Base-by-base conservation (phyloP, 768 basidiomycete species). In the Sutorius australiensis region DNA sequence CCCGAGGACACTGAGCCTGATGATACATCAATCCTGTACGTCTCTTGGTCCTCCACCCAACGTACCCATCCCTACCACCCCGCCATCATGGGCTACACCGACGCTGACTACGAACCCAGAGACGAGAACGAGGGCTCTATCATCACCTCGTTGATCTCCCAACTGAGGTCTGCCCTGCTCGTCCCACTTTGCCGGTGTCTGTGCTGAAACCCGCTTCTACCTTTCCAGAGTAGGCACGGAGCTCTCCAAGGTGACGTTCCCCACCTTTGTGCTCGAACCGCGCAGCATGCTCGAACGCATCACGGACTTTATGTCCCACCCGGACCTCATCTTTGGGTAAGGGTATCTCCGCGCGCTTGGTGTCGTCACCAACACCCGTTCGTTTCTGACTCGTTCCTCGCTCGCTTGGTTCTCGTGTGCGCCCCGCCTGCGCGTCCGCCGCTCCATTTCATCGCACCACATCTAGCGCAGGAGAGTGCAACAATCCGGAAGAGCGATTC, bases 271-370 rank as follows among this genome's bases (percentile, higher is more conserved):
- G 0, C 83, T 99, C 53, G 95, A 99, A 73, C 97, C 97, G 6
- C 78, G 97, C 65, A 93, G 91, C 62, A 92, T 98, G 89, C 82
- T 98, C 44, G 97, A 99, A 75, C 85, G 97, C 60, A 95, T 99
- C 63, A 98, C 97, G 32, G 95, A 99, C 76, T 99, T 99, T 73
- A 95, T 98, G 87, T 88, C 93, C 51, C 97, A 98, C 72, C 94
- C 97, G 30, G 95, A 99, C 74, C 86, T 98, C 67, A 82, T 98
- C 63, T 95, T 95, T 73, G 91, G 92, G 92, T 84, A 71, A 72
- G 89, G 77, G 57, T 51, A 42, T 57, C 46, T 41, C 14, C 19
- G 34, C 39, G 46, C 32, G 50, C 49, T 44, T 56, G n/a, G 12
- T 56, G 57, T 64, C 54, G 44, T 53, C 48, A 13, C 42, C 58